Evolutionary conservation across 2,329 filamentous ascomycete species (phyloP).

Genomic region (Talaromyces sp.): DNA sequence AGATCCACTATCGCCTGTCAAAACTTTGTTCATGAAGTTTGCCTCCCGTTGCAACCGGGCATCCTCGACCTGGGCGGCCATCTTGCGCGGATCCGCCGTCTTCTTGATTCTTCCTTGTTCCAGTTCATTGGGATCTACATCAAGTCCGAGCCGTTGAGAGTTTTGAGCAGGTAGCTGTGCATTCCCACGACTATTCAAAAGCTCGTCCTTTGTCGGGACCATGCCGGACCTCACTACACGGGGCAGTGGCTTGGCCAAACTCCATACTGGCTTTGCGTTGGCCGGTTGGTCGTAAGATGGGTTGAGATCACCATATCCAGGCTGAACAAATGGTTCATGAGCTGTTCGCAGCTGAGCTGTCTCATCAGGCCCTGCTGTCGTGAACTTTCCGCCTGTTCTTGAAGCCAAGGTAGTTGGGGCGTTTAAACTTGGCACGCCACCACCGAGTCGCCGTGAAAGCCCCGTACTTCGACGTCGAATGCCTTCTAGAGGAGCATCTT

Average conservation of each 20-base stretch:
- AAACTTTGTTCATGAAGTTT: constrained; percentile 34
- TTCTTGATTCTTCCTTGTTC: constrained; percentile 40
- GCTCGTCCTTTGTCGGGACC: constrained; percentile 43
- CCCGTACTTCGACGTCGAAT: constrained; percentile 20
- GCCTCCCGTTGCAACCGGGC: constrained; percentile 35
- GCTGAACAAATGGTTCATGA: constrained; percentile 47
- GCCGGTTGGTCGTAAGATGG: constrained; percentile 51
- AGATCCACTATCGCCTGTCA: constrained; percentile 23
- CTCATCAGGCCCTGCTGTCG: constrained; percentile 28
- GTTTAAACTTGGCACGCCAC: constrained; percentile 19
- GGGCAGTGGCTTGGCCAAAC: constrained; percentile 51
- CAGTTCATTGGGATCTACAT: constrained; percentile 39
- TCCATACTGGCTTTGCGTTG: constrained; percentile 50
- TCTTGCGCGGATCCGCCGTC: constrained; percentile 33
- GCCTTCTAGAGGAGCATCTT: constrained; percentile 1
- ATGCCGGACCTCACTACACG: constrained; percentile 52
- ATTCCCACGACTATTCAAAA: constrained; percentile 26
- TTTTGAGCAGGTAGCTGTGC: constrained; percentile 29
- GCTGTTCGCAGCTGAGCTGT: constrained; percentile 24
- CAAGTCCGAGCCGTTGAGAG: constrained; percentile 29
- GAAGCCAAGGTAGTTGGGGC: constrained; percentile 23
- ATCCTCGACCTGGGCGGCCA: constrained; percentile 44
- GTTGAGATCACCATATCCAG: constrained; percentile 51
- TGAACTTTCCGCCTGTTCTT: constrained; percentile 26
- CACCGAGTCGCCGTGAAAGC: constrained; percentile 14